Conservation (phyloP, 1,284 basidiomycete species). For the Leccinum variabile region DNA sequence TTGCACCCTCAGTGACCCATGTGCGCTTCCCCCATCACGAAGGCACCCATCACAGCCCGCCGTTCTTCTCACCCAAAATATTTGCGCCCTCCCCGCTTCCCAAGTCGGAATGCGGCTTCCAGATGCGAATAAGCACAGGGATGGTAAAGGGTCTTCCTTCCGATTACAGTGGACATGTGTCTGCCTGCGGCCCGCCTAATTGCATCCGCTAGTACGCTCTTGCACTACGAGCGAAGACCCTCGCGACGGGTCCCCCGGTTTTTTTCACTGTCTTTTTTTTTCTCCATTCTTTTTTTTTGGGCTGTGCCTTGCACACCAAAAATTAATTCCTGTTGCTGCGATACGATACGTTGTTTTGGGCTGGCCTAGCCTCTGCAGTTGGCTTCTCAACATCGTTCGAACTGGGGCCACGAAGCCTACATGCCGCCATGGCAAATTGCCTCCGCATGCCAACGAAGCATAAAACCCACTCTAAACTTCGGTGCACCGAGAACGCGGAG, state of each 20-base stretch:
- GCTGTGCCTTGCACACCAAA: constrained; percentile 20
- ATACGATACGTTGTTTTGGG: constrained; percentile 8
- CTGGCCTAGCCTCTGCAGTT: constrained; percentile 5
- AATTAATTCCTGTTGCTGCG: constrained; percentile 7
- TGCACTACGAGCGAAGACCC: constrained; percentile 26
- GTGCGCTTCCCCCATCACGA: constrained; percentile 26
- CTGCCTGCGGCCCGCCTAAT: constrained; percentile 32
- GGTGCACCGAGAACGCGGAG: constrained; percentile 24
- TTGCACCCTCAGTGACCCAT: neutral
- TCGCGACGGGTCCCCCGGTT: constrained; percentile 13
- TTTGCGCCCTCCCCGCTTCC: constrained; percentile 16
- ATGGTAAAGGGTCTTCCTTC: constrained; percentile 29
- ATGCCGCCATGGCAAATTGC: neutral
- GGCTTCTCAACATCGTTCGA: constrained; percentile 5
- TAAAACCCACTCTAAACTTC: neutral
- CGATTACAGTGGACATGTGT: constrained; percentile 25
- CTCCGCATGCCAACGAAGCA: constrained; percentile 1
- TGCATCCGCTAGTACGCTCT: constrained; percentile 29
- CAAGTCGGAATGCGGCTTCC: constrained; percentile 22
- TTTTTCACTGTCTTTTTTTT: neutral
- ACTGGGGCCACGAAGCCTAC: constrained; percentile 5
- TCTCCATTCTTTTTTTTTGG: neutral
- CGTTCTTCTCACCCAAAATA: constrained; percentile 18
- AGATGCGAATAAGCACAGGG: constrained; percentile 21
- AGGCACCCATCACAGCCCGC: constrained; percentile 19